Conservation (phyloP, 257 asterid genomes). For the Forsythia suspensa region DNA sequence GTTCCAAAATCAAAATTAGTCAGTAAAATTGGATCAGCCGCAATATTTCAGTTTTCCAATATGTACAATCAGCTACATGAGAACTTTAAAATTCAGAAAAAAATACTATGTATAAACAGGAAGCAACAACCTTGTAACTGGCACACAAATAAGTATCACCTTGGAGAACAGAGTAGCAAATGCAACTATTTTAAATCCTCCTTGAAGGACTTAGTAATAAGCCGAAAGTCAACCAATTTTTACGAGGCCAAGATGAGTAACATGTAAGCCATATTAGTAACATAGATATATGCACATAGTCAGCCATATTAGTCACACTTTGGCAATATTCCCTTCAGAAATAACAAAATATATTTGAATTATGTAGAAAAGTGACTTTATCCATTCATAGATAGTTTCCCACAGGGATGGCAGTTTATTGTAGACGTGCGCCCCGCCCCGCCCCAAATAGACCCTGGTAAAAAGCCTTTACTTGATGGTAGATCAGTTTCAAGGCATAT, state of each 20-base stretch:
- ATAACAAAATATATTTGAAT: background rate
- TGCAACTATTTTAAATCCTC: background rate
- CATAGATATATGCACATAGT: too few species aligned
- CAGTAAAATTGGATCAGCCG: background rate
- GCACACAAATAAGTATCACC: background rate
- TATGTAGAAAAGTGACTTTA: slow-evolving; percentile 2
- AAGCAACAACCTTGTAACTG: background rate
- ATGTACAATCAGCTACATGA: background rate
- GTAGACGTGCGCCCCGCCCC: too few species aligned
- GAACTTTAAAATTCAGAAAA: background rate
- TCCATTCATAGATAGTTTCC: background rate
- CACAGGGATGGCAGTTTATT: too few species aligned
- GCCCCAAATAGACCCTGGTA: background rate
- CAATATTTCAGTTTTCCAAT: background rate
- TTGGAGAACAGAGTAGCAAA: background rate
- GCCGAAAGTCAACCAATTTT: background rate
- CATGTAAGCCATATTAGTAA: background rate
- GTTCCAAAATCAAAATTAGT: background rate
- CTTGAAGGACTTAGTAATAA: background rate
- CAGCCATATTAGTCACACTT: background rate
- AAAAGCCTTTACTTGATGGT: background rate
- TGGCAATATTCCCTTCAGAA: background rate
- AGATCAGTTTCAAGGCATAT: background rate
- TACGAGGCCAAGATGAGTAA: background rate
- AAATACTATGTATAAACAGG: background rate